phyloP scores from a whole-genome alignment of 1,284 basidiomycete genomes.

The Pterula multifida region DNA sequence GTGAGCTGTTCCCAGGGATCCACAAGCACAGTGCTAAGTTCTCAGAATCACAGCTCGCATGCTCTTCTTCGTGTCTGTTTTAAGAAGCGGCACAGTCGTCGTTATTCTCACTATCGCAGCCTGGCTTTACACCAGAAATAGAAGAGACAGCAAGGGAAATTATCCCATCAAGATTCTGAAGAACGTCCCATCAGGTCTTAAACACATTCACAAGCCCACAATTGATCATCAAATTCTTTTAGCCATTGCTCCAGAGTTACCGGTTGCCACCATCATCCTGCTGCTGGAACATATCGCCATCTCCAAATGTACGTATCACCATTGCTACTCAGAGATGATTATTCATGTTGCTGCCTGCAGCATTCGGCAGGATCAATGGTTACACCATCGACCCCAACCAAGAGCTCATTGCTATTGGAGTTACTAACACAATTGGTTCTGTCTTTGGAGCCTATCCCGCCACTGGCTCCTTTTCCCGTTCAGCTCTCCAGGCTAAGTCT shows the following conservation, averaged over 20 bases:
- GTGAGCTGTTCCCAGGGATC: conserved; percentile 35
- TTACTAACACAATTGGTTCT: conserved; percentile 82
- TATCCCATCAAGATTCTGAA: conserved; percentile 83
- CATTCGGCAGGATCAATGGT: conserved; percentile 90
- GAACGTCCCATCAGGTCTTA: conserved; percentile 75
- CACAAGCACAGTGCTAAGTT: background rate
- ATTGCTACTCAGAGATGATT: too few species aligned
- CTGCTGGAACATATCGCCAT: conserved; percentile 97
- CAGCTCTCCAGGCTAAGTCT: conserved; percentile 91
- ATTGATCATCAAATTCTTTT: conserved; percentile 54
- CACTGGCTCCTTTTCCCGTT: conserved; percentile 96
- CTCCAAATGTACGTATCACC: conserved; percentile 56
- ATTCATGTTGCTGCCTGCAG: conserved; percentile 24
- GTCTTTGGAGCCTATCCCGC: conserved; percentile 90
- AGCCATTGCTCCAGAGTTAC: conserved; percentile 70
- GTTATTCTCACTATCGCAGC: conserved; percentile 77
- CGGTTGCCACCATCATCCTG: conserved; percentile 90
- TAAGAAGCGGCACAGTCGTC: conserved; percentile 83
- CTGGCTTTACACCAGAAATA: conserved; percentile 71
- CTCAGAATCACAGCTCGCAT: conserved; percentile 38
- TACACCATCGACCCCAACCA: conserved; percentile 99
- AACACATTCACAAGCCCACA: conserved; percentile 64
- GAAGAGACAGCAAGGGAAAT: conserved; percentile 39
- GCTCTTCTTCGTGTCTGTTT: conserved; percentile 78
- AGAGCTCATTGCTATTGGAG: conserved; percentile 94